A percentile compares a stretch with the other conserved stretches of the same genome.
Conservation (phyloP, 2,329 filamentous ascomycete species). For the Purpureocillium takamizusanense region DNA sequence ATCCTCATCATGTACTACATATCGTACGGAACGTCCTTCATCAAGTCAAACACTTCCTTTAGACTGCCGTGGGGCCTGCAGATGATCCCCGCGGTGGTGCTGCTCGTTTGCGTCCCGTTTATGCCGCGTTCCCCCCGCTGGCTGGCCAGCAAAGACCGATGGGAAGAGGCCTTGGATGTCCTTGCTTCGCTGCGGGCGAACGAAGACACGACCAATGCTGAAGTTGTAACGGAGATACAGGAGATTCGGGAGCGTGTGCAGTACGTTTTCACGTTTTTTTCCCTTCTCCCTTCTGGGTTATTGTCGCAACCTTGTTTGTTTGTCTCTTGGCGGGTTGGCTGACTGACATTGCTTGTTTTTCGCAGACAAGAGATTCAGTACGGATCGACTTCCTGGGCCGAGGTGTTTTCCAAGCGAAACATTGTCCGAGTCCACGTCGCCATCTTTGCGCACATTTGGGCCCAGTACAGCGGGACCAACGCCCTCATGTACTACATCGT, state of each 20-base stretch:
- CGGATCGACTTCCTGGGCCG: slow-evolving; percentile 14
- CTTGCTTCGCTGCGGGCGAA: slow-evolving; percentile 46
- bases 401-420: slow-evolving; percentile 30
- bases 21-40: slow-evolving; percentile 50
- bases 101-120: slow-evolving; percentile 46
- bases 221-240: slow-evolving; percentile 45
- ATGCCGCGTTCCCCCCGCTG: slow-evolving; percentile 52
- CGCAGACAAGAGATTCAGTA: slow-evolving; percentile 5
- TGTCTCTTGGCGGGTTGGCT: no score
- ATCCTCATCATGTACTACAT: slow-evolving; percentile 63
- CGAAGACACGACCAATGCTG: slow-evolving; percentile 40
- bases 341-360: not conserved
- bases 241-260: slow-evolving; percentile 30
- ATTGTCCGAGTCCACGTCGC: slow-evolving; percentile 37
- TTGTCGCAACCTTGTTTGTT: no score
- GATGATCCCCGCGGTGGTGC: slow-evolving; percentile 47
- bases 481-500: slow-evolving; percentile 45
- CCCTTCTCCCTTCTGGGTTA: not conserved
- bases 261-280: slow-evolving; percentile 4
- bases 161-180: slow-evolving; percentile 38
- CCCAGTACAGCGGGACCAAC: slow-evolving; percentile 40
- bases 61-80: slow-evolving; percentile 55
- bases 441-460: slow-evolving; percentile 38
- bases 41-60: slow-evolving; percentile 47
- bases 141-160: slow-evolving; percentile 51